These are phyloP conservation scores for Cercospora beticola DNA, from an alignment of 2,329 filamentous ascomycete genomes.

Conservation along the genomic window DNA sequence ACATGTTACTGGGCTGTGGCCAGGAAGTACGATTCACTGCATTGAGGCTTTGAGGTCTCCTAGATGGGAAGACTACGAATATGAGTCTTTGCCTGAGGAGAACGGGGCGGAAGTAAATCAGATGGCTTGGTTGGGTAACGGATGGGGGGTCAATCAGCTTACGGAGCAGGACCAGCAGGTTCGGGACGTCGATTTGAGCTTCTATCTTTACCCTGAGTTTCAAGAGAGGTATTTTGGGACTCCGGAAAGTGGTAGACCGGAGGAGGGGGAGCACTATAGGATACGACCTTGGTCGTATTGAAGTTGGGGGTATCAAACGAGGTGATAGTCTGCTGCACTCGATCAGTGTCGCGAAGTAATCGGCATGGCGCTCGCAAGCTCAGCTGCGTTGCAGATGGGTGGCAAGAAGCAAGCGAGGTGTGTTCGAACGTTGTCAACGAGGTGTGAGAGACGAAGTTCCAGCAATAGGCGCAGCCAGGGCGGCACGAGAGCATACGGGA, in stretches of 20 bases:
- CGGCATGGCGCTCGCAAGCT: not conserved
- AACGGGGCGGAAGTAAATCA: slow-evolving; percentile 46
- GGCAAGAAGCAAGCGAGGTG: not conserved
- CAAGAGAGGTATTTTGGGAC: slow-evolving; percentile 33
- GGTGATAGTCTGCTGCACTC: not conserved
- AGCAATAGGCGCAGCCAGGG: not conserved
- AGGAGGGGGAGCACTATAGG: slow-evolving; percentile 40
- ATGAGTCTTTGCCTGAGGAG: slow-evolving; percentile 41
- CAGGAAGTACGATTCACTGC: slow-evolving; percentile 48
- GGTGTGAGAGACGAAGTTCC: not conserved
- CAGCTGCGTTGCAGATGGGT: not conserved
- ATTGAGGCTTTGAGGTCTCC: slow-evolving; percentile 58
- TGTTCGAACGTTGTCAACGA: not conserved
- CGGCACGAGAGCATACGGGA: not conserved
- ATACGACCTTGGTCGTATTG: slow-evolving; percentile 43
- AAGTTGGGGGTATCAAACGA: not conserved
- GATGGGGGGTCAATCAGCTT: slow-evolving; percentile 61
- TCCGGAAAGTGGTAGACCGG: slow-evolving; percentile 39
- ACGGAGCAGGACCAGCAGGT: slow-evolving; percentile 39
- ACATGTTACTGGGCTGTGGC: slow-evolving; percentile 21
- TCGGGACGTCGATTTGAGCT: slow-evolving; percentile 42
- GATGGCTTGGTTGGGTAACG: slow-evolving; percentile 67
- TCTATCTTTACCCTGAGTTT: slow-evolving; percentile 45
- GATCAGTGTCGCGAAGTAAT: not conserved
- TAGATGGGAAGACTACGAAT: slow-evolving; percentile 62